Conservation (phyloP, 495 filamentous ascomycete genomes). For the Thermothielavioides terrestris region DNA sequence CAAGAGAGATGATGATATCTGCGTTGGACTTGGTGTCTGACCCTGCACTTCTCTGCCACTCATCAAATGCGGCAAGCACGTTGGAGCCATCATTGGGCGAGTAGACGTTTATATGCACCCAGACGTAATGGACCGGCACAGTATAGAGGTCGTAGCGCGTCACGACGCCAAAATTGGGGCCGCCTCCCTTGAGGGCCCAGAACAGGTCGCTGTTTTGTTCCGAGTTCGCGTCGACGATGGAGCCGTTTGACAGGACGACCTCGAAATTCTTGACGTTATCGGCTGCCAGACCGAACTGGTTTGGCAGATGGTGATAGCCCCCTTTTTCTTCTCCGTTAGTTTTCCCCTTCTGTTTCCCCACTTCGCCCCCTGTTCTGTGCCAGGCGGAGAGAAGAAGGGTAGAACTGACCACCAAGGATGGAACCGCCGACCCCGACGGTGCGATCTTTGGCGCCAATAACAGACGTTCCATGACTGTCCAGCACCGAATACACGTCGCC, state of each 20-base stretch:
- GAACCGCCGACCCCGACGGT: constrained; percentile 34
- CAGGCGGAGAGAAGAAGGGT: no score
- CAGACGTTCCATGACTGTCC: constrained; percentile 17
- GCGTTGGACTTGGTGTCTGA: constrained; percentile 13
- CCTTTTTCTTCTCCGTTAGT: no score
- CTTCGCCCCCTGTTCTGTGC: no score
- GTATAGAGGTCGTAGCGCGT: constrained; percentile 34
- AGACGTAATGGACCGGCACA: constrained; percentile 18
- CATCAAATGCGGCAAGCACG: constrained; percentile 13
- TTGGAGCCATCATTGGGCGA: neutral
- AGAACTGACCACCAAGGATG: constrained; percentile 24
- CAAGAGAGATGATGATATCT: no score
- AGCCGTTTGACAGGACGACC: constrained; percentile 40
- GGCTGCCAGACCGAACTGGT: neutral
- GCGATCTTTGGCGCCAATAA: constrained; percentile 29
- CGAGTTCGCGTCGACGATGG: constrained; percentile 36
- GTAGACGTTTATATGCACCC: constrained; percentile 13
- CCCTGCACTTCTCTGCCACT: constrained; percentile 13
- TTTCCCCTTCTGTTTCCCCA: no score
- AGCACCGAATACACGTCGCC: constrained; percentile 30
- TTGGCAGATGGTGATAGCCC: constrained; percentile 4
- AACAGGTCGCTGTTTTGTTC: constrained; percentile 37
- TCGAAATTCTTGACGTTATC: constrained; percentile 39
- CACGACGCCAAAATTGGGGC: constrained; percentile 44
- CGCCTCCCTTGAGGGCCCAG: constrained; percentile 39